Percentiles rank a stretch among this genome's conserved stretches.
Conservation (phyloP, 352 stramenopile species). For the Globisporangium uncinulatum region DNA sequence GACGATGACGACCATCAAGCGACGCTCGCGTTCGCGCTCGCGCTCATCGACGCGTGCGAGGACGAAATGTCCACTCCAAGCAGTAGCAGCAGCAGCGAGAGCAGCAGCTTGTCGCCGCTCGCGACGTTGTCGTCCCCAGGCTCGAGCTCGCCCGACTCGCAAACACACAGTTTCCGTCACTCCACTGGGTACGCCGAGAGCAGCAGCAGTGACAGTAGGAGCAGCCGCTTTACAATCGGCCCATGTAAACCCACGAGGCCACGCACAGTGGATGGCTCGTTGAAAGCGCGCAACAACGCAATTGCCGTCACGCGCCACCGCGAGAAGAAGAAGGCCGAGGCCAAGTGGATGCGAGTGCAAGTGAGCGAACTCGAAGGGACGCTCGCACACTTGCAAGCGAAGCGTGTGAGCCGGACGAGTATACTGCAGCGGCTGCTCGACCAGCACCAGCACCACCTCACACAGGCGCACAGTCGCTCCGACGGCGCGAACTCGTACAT, state of each 20-base stretch:
- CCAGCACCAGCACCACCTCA: constrained; percentile 4
- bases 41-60: constrained; percentile 16
- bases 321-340: constrained; percentile 12
- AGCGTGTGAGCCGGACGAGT: not conserved
- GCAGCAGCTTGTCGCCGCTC: not conserved
- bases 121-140: not conserved
- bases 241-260: no score
- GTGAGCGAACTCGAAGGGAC: constrained; percentile 8
- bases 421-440: constrained; percentile 1
- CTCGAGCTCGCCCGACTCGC: no score
- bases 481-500: no score
- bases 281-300: constrained; percentile 9
- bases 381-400: constrained; percentile 5
- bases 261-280: no score
- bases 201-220: not conserved
- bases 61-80: not conserved
- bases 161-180: no score
- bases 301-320: constrained; percentile 9
- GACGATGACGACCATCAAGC: constrained; percentile 14
- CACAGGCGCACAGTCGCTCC: not conserved
- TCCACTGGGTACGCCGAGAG: no score
- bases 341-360: constrained; percentile 1
- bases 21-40: constrained; percentile 17
- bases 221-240: no score
- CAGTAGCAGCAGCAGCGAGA: no score